phyloP scores from a whole-genome alignment of 495 filamentous ascomycete species.

The Thermothielavioides terrestris region DNA sequence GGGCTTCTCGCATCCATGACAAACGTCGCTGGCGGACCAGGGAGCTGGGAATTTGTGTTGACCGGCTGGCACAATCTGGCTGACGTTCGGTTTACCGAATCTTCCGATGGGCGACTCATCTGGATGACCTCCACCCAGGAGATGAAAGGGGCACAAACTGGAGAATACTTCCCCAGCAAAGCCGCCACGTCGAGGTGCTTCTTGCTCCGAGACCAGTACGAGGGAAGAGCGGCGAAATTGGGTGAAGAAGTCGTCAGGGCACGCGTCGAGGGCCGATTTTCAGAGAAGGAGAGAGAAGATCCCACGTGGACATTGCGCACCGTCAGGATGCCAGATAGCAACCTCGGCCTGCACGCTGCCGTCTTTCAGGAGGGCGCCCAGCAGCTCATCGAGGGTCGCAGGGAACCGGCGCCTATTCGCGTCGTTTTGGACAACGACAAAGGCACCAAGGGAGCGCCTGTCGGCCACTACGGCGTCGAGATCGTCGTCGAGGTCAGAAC shows the following conservation, averaged over 20 bases:
- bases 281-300: slow-evolving; percentile 69
- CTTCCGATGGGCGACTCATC: slow-evolving; percentile 58
- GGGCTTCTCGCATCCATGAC: slow-evolving; percentile 48
- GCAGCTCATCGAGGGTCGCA: slow-evolving; percentile 46
- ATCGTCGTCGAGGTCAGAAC: slow-evolving; percentile 48
- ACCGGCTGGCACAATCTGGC: slow-evolving; percentile 61
- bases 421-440: slow-evolving; percentile 54
- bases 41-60: slow-evolving; percentile 60
- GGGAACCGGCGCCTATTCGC: slow-evolving; percentile 49
- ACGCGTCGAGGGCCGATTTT: slow-evolving; percentile 72
- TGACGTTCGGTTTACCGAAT: slow-evolving; percentile 67
- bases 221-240: slow-evolving; percentile 66
- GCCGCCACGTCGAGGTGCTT: slow-evolving; percentile 50
- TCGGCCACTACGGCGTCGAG: slow-evolving; percentile 63
- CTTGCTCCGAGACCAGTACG: slow-evolving; percentile 64
- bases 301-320: slow-evolving; percentile 70
- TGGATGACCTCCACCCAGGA: slow-evolving; percentile 59
- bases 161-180: slow-evolving; percentile 41
- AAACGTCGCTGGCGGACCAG: slow-evolving; percentile 42
- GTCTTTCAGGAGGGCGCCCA: slow-evolving; percentile 62
- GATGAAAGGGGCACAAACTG: slow-evolving; percentile 42
- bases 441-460: slow-evolving; percentile 46
- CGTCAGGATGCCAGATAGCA: slow-evolving; percentile 48
- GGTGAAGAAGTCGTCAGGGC: slow-evolving; percentile 84
- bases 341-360: slow-evolving; percentile 60